Conservation (phyloP, 2,329 filamentous ascomycete genomes). For the Colletotrichum cordylinicola region DNA sequence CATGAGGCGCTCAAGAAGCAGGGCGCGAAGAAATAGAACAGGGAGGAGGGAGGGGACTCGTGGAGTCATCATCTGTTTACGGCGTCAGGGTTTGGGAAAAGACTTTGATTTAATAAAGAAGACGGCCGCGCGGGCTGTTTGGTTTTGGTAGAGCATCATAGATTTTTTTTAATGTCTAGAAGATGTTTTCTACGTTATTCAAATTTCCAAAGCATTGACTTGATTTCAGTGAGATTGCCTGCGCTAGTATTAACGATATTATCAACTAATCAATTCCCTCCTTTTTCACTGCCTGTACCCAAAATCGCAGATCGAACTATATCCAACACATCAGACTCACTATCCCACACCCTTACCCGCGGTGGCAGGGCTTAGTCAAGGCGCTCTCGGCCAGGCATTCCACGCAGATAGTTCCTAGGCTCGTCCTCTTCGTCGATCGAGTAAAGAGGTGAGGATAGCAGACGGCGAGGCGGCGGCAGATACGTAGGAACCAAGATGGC, state of each 20-base stretch:
- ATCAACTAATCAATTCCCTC: background rate
- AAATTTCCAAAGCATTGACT: background rate
- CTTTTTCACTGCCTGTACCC: background rate
- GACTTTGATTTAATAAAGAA: background rate
- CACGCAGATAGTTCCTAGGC: background rate
- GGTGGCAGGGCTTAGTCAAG: background rate
- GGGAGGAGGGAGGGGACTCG: background rate
- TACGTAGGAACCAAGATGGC: background rate
- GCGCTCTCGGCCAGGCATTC: background rate
- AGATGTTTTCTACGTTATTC: background rate
- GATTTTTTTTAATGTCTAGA: background rate
- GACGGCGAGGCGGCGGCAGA: background rate
- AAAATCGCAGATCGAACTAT: background rate
- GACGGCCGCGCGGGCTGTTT: background rate
- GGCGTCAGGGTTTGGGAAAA: slow-evolving; percentile 14
- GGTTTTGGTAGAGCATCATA: background rate
- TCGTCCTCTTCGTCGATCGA: background rate
- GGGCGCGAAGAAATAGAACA: background rate
- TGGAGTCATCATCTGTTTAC: slow-evolving; percentile 16
- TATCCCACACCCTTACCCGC: background rate
- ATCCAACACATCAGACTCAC: background rate
- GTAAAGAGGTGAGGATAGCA: background rate
- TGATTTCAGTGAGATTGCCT: background rate
- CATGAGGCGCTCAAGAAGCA: slow-evolving; percentile 18
- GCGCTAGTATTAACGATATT: background rate